Evolutionary conservation across 192 early-diverging fungal genomes (phyloP).

Genomic region (Linderina pennispora): DNA sequence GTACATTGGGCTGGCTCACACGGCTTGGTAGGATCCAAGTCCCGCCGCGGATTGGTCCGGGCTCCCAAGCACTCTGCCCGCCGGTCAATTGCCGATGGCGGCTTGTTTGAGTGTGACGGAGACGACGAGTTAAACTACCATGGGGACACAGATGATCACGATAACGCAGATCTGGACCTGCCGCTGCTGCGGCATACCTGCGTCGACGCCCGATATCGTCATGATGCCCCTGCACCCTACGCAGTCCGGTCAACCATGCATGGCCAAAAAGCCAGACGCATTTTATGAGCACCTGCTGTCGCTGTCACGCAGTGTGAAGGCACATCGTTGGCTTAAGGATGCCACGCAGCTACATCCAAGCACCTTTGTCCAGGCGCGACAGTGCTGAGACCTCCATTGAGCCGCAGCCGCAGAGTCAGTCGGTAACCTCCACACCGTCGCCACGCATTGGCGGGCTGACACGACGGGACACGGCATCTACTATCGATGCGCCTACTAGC

Average conservation of each 20-base stretch:
- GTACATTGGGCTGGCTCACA: too few relatives aligned
- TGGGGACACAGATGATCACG: neutral
- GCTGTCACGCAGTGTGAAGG: conserved; percentile 21
- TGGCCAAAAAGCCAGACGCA: conserved; percentile 16
- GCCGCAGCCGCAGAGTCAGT: too few relatives aligned
- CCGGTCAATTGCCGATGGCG: too few relatives aligned
- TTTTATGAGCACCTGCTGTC: conserved; percentile 28
- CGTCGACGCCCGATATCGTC: conserved; percentile 24
- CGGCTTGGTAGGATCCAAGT: too few relatives aligned
- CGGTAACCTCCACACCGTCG: too few relatives aligned
- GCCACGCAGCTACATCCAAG: neutral
- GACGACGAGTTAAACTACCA: neutral
- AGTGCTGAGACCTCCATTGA: too few relatives aligned
- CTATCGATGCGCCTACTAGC: neutral
- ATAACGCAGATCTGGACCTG: conserved; percentile 3
- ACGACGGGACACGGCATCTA: neutral
- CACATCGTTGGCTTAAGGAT: conserved; percentile 8
- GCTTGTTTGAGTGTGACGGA: neutral
- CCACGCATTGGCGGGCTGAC: neutral
- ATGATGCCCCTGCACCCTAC: conserved; percentile 10
- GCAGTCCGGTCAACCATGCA: conserved; percentile 7
- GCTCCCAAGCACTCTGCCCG: too few relatives aligned
- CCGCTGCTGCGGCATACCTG: conserved; percentile 3
- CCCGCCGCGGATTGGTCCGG: too few relatives aligned
- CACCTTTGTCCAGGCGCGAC: too few relatives aligned